A percentile compares a stretch with the other conserved stretches of the same genome.
Evolutionary conservation across 345 rosid species (phyloP).

Genomic region (Pistacia atlantica): DNA sequence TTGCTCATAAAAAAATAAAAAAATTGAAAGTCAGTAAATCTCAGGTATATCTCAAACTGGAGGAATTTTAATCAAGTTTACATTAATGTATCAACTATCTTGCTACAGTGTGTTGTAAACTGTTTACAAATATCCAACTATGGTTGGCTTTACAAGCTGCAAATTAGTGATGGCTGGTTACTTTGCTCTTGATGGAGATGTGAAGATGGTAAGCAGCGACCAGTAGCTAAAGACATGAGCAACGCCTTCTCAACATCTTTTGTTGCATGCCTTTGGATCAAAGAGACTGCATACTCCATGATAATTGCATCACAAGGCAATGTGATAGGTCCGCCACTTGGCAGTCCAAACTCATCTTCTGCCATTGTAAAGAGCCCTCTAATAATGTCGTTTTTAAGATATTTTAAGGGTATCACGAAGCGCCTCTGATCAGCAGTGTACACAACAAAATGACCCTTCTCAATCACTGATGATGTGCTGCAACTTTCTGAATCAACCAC

Average conservation of each 20-base stretch:
- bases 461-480: neutral
- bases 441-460: constrained; percentile 18
- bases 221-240: neutral
- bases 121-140: neutral
- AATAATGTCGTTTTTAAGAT: neutral
- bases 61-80: too few relatives aligned
- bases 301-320: too few relatives aligned
- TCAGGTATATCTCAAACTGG: too few relatives aligned
- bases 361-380: constrained; percentile 4
- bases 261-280: neutral
- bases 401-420: neutral
- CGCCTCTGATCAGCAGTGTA: constrained; percentile 7
- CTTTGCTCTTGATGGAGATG: constrained; percentile 1
- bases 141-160: neutral
- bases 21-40: too few relatives aligned
- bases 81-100: too few relatives aligned
- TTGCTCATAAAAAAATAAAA: too few relatives aligned
- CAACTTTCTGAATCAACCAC: too few relatives aligned
- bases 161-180: neutral
- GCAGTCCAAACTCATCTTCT: too few relatives aligned
- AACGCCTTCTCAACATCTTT: constrained; percentile 24
- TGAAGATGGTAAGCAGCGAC: neutral
- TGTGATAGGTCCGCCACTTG: too few relatives aligned
- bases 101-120: too few relatives aligned
- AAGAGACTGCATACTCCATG: neutral